Evolutionary conservation across 2,329 filamentous ascomycete genomes (phyloP).

Genomic region (Penicillium sp.): DNA sequence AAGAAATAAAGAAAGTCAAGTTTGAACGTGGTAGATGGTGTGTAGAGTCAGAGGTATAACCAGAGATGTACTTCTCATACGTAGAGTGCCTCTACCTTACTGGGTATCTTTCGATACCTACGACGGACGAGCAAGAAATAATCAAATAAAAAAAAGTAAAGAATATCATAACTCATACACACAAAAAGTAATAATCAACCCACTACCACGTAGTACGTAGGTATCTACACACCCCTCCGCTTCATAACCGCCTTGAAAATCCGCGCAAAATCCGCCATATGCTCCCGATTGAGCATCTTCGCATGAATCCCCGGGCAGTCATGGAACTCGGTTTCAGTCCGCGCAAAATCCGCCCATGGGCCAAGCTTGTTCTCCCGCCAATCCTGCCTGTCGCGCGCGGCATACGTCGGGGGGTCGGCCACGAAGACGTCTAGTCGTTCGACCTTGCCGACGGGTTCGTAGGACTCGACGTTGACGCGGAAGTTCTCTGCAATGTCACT

Average conservation of each 20-base stretch:
- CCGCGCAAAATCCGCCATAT: neutral
- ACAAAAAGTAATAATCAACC: no score
- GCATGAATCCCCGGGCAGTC: slow-evolving; percentile 31
- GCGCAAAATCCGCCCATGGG: slow-evolving; percentile 28
- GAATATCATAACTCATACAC: no score
- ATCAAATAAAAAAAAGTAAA: no score
- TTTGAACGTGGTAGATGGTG: no score
- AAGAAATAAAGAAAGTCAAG: no score
- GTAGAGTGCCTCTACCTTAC: no score
- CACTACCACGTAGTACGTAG: no score
- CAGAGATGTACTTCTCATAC: no score
- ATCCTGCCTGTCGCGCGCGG: slow-evolving; percentile 20
- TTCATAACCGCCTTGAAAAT: neutral
- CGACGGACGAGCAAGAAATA: no score
- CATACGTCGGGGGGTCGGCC: slow-evolving; percentile 28
- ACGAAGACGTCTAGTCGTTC: slow-evolving; percentile 38
- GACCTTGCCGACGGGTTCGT: slow-evolving; percentile 38
- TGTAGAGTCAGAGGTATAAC: no score
- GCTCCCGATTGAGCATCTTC: slow-evolving; percentile 27
- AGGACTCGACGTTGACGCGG: slow-evolving; percentile 31
- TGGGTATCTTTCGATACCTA: no score
- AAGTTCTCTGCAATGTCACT: slow-evolving; percentile 26
- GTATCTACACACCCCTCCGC: neutral
- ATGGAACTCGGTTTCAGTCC: slow-evolving; percentile 22
- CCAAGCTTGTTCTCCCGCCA: slow-evolving; percentile 20